These are phyloP conservation scores for Pneumocystis wakefieldiae DNA, from an alignment of 1,139 yeast species.

Conservation along the genomic window DNA sequence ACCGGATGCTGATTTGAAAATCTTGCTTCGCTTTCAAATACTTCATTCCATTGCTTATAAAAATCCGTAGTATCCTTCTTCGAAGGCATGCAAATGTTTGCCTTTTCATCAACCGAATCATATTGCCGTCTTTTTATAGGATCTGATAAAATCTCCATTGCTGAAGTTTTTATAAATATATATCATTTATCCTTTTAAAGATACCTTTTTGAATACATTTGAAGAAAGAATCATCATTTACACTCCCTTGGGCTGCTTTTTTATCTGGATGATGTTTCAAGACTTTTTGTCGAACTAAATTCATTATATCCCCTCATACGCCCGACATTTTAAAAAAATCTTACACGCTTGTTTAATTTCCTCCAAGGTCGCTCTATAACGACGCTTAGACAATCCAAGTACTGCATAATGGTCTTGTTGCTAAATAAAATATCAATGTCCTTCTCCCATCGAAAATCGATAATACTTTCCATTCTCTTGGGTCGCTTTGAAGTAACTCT, in stretches of 20 bases:
- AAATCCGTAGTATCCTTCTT: conserved; percentile 37
- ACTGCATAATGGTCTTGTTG: conserved; percentile 90
- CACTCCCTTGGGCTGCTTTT: conserved; percentile 77
- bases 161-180: conserved; percentile 20
- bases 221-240: conserved; percentile 93
- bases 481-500: conserved; percentile 69
- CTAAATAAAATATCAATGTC: conserved; percentile 2
- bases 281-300: conserved; percentile 61
- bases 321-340: too few species aligned
- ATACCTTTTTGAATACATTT: conserved; percentile 74
- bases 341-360: conserved; percentile 87
- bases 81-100: conserved; percentile 73
- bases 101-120: conserved; percentile 85
- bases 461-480: conserved; percentile 78
- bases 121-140: conserved; percentile 76
- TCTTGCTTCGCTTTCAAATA: conserved; percentile 73
- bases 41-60: conserved; percentile 85
- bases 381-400: conserved; percentile 77
- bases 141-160: conserved; percentile 79
- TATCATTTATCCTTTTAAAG: neutral
- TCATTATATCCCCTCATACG: neutral
- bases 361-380: conserved; percentile 83
- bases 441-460: neutral
- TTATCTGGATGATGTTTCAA: conserved; percentile 97
- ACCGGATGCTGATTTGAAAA: conserved; percentile 85